Evolutionary conservation across 139 green algal species (phyloP).

Genomic region (Chlorokybus atmophyticus): DNA sequence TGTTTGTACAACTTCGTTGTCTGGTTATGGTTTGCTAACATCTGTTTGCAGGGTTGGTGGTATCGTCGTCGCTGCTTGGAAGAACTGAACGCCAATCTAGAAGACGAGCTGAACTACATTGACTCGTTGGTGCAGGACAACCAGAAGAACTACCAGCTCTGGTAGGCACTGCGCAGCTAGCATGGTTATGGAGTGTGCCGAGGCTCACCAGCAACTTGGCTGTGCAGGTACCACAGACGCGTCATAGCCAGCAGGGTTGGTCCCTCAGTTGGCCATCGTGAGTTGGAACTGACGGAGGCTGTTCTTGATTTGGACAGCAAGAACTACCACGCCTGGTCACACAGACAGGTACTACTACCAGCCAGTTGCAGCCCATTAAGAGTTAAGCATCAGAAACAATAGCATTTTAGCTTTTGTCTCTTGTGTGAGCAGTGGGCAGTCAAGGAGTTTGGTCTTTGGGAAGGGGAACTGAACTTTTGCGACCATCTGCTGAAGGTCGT

Average conservation of each 20-base stretch:
- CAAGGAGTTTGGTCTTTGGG: constrained; percentile 24
- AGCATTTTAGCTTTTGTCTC: neutral
- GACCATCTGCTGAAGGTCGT: constrained; percentile 17
- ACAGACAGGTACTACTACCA: constrained; percentile 12
- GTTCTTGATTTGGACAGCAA: constrained; percentile 14
- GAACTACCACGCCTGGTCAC: constrained; percentile 34
- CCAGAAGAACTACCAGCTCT: constrained; percentile 35
- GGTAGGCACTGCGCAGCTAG: constrained; percentile 7
- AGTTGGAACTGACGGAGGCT: constrained; percentile 19
- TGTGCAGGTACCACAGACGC: constrained; percentile 14
- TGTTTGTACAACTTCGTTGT: neutral
- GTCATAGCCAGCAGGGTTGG: constrained; percentile 11
- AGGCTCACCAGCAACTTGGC: no score
- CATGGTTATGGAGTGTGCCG: no score
- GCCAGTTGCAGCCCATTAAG: neutral
- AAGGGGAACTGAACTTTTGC: constrained; percentile 30
- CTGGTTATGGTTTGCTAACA: neutral
- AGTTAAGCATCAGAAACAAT: neutral
- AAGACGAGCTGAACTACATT: constrained; percentile 16
- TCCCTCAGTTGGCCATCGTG: neutral
- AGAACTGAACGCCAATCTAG: neutral
- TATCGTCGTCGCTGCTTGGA: constrained; percentile 12
- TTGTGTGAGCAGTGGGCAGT: constrained; percentile 25
- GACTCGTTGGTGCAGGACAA: constrained; percentile 13
- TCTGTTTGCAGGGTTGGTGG: constrained; percentile 10